Conservation (phyloP, 2,329 filamentous ascomycete genomes). For the Penicillium brasilianum region DNA sequence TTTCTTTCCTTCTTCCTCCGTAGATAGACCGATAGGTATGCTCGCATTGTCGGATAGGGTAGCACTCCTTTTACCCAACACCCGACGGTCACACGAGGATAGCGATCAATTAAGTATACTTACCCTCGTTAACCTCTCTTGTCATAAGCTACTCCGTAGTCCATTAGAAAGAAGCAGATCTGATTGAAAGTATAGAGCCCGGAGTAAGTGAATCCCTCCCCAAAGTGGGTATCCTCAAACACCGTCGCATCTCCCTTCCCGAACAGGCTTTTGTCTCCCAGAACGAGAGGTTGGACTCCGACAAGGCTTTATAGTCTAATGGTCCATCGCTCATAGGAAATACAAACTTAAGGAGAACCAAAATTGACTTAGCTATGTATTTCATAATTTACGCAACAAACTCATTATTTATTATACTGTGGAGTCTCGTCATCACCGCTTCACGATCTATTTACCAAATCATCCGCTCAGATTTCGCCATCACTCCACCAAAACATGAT, state of each 20-base stretch:
- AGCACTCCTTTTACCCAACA: background rate
- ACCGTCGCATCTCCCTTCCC: constrained; percentile 18
- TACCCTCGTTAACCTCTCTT: too few relatives aligned
- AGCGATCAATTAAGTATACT: too few relatives aligned
- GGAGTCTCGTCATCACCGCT: background rate
- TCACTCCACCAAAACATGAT: background rate
- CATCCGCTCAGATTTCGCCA: background rate
- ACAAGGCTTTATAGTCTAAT: background rate
- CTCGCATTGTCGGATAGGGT: background rate
- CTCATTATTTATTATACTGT: too few relatives aligned
- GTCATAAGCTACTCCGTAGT: too few relatives aligned
- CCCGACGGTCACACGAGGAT: background rate
- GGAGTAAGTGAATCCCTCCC: background rate
- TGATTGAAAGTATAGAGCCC: background rate
- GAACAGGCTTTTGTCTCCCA: constrained; percentile 3
- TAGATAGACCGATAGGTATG: too few relatives aligned
- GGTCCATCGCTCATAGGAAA: background rate
- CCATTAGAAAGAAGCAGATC: too few relatives aligned
- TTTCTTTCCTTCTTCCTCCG: too few relatives aligned
- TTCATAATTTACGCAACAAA: background rate
- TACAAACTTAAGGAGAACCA: background rate
- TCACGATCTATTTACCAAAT: too few relatives aligned
- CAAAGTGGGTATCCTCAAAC: background rate
- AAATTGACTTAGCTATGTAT: background rate
- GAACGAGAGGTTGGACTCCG: background rate